Evolutionary conservation across 345 rosid species (phyloP).

Genomic region (Diplotaxis tenuifolia): DNA sequence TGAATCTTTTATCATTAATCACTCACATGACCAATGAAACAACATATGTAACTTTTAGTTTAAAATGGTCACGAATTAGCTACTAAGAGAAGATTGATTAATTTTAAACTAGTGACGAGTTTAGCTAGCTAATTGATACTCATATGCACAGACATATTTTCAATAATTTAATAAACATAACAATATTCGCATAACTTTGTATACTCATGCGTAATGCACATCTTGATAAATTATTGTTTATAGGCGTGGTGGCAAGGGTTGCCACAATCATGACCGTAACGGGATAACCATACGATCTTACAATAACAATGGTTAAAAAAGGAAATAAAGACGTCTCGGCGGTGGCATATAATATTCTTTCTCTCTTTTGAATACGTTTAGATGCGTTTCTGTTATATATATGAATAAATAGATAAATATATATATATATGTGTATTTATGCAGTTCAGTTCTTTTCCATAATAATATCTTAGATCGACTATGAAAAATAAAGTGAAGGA

Average conservation of each 20-base stretch:
- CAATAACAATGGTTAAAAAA: background rate
- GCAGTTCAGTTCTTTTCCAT: no score
- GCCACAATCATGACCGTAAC: slow-evolving; percentile 24
- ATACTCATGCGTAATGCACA: slow-evolving; percentile 21
- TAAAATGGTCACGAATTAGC: background rate
- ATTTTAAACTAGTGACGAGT: background rate
- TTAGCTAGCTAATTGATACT: background rate
- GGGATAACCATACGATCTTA: background rate
- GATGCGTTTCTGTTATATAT: background rate
- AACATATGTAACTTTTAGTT: background rate
- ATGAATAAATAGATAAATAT: no score
- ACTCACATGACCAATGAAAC: background rate
- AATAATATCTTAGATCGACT: no score
- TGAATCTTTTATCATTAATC: background rate
- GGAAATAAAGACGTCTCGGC: background rate
- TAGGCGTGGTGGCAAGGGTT: slow-evolving; percentile 14
- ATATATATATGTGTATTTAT: no score
- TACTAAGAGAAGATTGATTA: background rate
- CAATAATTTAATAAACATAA: background rate
- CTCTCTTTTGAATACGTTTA: background rate
- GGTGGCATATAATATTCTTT: background rate
- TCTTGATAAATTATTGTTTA: background rate
- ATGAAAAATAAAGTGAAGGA: no score
- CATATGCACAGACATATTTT: slow-evolving; percentile 12
- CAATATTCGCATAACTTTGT: background rate